Conservation (phyloP, 2,329 filamentous ascomycete species). For the Neofusicoccum ribis region DNA sequence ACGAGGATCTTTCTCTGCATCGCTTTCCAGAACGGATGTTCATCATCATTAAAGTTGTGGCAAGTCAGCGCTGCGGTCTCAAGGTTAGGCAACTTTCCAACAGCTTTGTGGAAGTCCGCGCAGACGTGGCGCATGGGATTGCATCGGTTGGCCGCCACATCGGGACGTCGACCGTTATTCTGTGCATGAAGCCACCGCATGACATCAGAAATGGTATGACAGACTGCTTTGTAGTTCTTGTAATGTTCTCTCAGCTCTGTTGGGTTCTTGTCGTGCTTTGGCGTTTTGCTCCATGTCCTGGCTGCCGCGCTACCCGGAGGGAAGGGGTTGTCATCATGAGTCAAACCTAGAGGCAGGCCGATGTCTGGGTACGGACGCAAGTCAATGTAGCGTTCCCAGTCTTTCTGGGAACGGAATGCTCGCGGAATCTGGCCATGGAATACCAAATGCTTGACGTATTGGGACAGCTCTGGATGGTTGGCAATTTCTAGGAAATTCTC, state of each 20-base stretch:
- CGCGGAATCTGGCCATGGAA: background rate
- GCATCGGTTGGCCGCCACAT: background rate
- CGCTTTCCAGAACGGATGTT: background rate
- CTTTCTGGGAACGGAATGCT: background rate
- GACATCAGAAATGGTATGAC: background rate
- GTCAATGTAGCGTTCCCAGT: background rate
- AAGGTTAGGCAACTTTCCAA: background rate
- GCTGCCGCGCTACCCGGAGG: background rate
- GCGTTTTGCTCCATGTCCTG: background rate
- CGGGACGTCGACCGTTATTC: background rate
- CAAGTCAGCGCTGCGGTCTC: background rate
- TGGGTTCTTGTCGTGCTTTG: background rate
- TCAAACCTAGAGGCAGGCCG: background rate
- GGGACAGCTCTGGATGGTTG: background rate
- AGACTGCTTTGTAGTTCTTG: background rate
- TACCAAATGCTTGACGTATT: background rate
- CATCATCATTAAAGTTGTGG: background rate
- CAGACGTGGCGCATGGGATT: background rate
- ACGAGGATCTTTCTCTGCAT: background rate
- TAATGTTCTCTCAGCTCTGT: background rate
- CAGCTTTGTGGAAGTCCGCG: background rate
- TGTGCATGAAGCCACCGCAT: background rate
- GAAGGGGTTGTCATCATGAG: background rate
- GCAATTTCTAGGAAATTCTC: background rate
- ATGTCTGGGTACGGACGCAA: background rate